Percentiles rank a stretch among this genome's conserved stretches.
Evolutionary conservation across 192 early-diverging fungal species (phyloP).

Genomic region (Oehlia diaphana): DNA sequence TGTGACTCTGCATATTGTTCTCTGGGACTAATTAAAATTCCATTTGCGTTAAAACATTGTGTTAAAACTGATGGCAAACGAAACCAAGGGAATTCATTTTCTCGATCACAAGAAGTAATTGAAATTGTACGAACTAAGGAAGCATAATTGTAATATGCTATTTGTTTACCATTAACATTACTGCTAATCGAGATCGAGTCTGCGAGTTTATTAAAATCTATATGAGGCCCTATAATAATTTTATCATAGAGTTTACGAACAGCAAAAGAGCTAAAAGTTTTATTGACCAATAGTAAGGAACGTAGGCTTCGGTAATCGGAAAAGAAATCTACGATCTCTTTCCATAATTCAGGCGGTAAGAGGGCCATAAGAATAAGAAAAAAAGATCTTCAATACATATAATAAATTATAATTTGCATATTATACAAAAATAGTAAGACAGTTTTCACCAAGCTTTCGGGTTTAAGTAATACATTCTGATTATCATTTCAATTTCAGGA

Average conservation of each 20-base stretch:
- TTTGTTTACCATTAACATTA: background rate
- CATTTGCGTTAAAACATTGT: background rate
- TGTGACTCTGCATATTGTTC: constrained; percentile 18
- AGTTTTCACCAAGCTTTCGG: background rate
- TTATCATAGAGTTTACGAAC: constrained; percentile 7
- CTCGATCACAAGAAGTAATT: background rate
- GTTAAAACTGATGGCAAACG: background rate
- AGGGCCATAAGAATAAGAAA: background rate
- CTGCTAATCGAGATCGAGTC: background rate
- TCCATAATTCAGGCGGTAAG: constrained; percentile 16
- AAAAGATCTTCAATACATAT: background rate
- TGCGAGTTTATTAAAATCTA: constrained; percentile 14
- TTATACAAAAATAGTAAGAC: background rate
- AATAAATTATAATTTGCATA: background rate
- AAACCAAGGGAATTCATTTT: constrained; percentile 15
- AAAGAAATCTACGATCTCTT: constrained; percentile 18
- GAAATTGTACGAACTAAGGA: background rate
- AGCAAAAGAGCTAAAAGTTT: constrained; percentile 9
- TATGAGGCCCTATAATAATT: background rate
- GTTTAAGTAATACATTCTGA: background rate
- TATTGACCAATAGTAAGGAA: constrained; percentile 24
- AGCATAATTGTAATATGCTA: constrained; percentile 2
- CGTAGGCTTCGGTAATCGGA: constrained; percentile 9
- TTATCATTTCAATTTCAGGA: too few relatives aligned
- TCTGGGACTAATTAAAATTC: constrained; percentile 9